Evolutionary conservation across 768 basidiomycete genomes (phyloP).

Genomic region (Rubroboletus pulcherrimus): DNA sequence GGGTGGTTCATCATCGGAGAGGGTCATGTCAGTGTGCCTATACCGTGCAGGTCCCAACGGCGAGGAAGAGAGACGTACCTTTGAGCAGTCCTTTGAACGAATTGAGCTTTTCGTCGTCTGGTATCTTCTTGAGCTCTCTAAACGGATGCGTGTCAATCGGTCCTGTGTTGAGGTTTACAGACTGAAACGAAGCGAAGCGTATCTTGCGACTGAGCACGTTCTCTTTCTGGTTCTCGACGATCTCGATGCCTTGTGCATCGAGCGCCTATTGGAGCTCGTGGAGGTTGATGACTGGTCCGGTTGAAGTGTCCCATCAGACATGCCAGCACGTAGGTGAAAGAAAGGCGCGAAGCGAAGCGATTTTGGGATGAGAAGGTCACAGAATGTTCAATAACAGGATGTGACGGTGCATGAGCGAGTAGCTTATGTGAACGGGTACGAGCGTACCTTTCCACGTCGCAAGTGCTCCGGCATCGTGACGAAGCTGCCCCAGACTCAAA

Average conservation of each 20-base stretch:
- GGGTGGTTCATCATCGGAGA: background rate
- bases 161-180: background rate
- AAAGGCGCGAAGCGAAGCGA: background rate
- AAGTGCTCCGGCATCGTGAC: slow-evolving; percentile 60
- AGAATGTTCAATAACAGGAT: background rate
- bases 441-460: slow-evolving; percentile 84
- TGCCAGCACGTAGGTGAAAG: background rate
- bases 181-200: background rate
- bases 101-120: slow-evolving; percentile 82
- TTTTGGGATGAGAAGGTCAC: background rate
- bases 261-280: slow-evolving; percentile 89
- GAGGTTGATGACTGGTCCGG: slow-evolving; percentile 71
- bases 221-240: slow-evolving; percentile 99
- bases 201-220: slow-evolving; percentile 92
- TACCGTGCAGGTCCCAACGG: background rate
- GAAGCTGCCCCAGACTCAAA: background rate
- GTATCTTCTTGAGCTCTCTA: slow-evolving; percentile 92
- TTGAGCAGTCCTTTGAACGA: slow-evolving; percentile 91
- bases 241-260: slow-evolving; percentile 88
- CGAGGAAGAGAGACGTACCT: slow-evolving; percentile 41
- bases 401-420: slow-evolving; percentile 1
- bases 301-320: background rate
- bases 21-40: too few relatives aligned
- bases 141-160: background rate
- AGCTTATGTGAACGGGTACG: background rate